Base-by-base conservation (phyloP, 495 filamentous ascomycete species). In the Lophiotrema nucula region DNA sequence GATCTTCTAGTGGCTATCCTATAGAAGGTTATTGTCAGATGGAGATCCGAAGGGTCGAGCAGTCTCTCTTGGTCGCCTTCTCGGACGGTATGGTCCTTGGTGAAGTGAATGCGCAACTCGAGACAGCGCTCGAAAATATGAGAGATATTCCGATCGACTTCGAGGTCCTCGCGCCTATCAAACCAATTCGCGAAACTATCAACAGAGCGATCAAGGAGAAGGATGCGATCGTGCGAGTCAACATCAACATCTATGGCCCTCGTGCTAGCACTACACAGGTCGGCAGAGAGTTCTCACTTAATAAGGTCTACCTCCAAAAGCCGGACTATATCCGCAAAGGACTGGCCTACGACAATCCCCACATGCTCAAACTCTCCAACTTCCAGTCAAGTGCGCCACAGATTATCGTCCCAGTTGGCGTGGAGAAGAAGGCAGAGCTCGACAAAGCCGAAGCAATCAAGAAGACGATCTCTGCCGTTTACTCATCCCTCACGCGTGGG, bases 221-320 rank as follows among this genome's bases (percentile, higher is more conserved):
- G 24, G 57, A 60, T 16, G 57, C 57, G 2, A 60, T 48, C 2
- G 41, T 54, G 18, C 48, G 57, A 10, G 49, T 62, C 45, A 57
- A 52, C 42, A 39, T 62, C 15, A 56, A 56, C 37, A 22, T 62
- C 2, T 62, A 56, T 24, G 58, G 58, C n/a, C 24, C 53, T 23
- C 21, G 39, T n/a, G 37, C 23, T 1, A 24, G 15, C 4, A 39
- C 51, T 15, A 4, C 24, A 8, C 26, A 50, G 18, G 33, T 62
- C 10, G 58, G 58, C 22, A 6, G 28, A 11, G 23, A 25, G 12
- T 43, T 62, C 19, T 56, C 44, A 18, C 5, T 18, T 2, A 16
- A 56, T 26, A 62, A 62, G 35, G 22, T 56, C 10, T 62, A 51
- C 18, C 44, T 62, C 13, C 58, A 62, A 23, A 21, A 37, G 26